These are phyloP conservation scores for Annulohypoxylon maeteangense DNA, from an alignment of 495 filamentous ascomycete genomes.

Conservation along the genomic window DNA sequence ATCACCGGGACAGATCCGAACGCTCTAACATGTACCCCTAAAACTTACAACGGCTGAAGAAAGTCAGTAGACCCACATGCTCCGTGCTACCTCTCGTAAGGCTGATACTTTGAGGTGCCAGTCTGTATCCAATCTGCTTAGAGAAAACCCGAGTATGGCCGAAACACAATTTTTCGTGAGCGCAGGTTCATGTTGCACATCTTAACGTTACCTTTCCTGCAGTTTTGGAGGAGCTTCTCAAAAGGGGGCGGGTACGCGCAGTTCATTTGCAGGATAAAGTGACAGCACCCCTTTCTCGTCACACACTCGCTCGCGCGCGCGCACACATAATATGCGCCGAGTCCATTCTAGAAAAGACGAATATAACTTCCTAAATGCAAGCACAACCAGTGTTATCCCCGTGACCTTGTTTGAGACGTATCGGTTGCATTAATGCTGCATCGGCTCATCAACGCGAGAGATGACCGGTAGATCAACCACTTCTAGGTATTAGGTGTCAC, in stretches of 20 bases:
- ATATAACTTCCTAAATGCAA: slow-evolving; percentile 19
- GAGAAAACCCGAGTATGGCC: slow-evolving; percentile 36
- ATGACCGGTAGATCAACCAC: slow-evolving; percentile 34
- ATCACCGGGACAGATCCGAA: slow-evolving; percentile 30
- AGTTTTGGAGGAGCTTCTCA: slow-evolving; percentile 1
- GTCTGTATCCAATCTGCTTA: not conserved
- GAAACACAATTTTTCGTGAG: slow-evolving; percentile 25
- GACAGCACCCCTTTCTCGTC: slow-evolving; percentile 13
- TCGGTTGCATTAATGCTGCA: slow-evolving; percentile 33
- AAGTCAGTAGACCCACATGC: slow-evolving; percentile 7
- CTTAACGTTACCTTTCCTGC: slow-evolving; percentile 27
- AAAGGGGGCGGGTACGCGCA: slow-evolving; percentile 2
- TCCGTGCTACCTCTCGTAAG: slow-evolving; percentile 38
- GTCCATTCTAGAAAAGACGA: slow-evolving; percentile 13
- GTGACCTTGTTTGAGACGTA: slow-evolving; percentile 22
- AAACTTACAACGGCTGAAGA: slow-evolving; percentile 21
- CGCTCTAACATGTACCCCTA: slow-evolving; percentile 10
- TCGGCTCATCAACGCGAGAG: slow-evolving; percentile 33
- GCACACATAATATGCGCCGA: slow-evolving; percentile 8
- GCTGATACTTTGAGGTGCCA: slow-evolving; percentile 25
- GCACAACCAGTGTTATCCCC: slow-evolving; percentile 24
- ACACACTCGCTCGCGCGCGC: not conserved
- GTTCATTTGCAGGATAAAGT: slow-evolving; percentile 13
- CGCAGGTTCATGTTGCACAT: slow-evolving; percentile 13
- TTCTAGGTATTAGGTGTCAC: slow-evolving; percentile 20